A percentile compares a stretch with the other conserved stretches of the same genome.
Conservation (phyloP, 1,139 yeast genomes). For the Kodamaea ohmeri region DNA sequence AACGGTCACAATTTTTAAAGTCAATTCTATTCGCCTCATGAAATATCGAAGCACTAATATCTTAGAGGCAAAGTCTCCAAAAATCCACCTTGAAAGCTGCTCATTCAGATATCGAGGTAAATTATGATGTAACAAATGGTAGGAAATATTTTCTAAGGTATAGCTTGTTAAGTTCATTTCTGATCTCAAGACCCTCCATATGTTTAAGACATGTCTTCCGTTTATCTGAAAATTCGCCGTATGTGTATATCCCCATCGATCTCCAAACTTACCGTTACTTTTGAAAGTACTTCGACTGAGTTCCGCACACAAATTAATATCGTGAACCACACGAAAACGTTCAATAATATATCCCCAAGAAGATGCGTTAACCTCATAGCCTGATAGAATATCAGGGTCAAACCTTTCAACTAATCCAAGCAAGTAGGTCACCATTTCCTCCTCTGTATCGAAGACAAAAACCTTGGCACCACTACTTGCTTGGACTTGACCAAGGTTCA, state of each 20-base stretch:
- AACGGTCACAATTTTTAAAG: constrained; percentile 49
- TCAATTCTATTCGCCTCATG: constrained; percentile 43
- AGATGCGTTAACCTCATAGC: constrained; percentile 73
- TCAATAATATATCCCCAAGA: constrained; percentile 93
- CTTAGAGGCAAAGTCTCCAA: constrained; percentile 23
- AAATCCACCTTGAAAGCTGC: constrained; percentile 54
- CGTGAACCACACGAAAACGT: constrained; percentile 47
- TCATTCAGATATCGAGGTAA: constrained; percentile 59
- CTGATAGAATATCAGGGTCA: constrained; percentile 88
- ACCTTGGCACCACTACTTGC: background rate
- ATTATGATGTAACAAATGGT: constrained; percentile 61
- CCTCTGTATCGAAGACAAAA: constrained; percentile 45
- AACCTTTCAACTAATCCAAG: constrained; percentile 53
- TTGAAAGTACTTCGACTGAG: constrained; percentile 46
- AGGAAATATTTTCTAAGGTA: constrained; percentile 73
- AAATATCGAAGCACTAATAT: constrained; percentile 51
- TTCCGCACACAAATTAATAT: constrained; percentile 49
- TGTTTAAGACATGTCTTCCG: constrained; percentile 79
- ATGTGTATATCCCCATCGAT: constrained; percentile 80
- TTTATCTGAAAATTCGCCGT: constrained; percentile 65
- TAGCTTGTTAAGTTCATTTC: constrained; percentile 66
- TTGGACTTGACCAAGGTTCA: background rate
- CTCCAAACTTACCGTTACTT: constrained; percentile 56
- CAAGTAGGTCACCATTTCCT: constrained; percentile 53
- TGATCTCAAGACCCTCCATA: constrained; percentile 74